A percentile compares a stretch with the other conserved stretches of the same genome.
These are phyloP conservation scores for Lichtheimia corymbifera DNA, from an alignment of 371 early-diverging fungal species.

Conservation along the genomic window DNA sequence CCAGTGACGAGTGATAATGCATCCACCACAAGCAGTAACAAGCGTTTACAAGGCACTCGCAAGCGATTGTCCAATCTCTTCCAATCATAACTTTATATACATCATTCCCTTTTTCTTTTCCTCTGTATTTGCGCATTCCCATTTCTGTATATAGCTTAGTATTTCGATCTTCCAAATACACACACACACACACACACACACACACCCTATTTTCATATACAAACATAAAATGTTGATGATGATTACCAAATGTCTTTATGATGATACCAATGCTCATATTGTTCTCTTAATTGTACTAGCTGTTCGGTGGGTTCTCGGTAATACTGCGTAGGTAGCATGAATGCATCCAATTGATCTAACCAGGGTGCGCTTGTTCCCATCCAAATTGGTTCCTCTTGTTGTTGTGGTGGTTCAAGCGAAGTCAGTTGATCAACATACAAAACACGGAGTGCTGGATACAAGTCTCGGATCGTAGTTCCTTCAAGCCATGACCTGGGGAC, in stretches of 20 bases:
- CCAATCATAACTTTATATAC: too few relatives aligned
- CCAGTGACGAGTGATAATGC: too few relatives aligned
- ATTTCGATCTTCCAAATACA: not conserved
- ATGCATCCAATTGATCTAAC: constrained; percentile 7
- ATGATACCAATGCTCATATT: not conserved
- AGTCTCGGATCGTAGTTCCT: not conserved
- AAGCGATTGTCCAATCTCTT: too few relatives aligned
- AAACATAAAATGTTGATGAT: not conserved
- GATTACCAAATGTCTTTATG: constrained; percentile 7
- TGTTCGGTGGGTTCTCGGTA: not conserved
- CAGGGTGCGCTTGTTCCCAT: not conserved
- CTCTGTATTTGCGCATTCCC: not conserved
- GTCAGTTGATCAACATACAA: not conserved
- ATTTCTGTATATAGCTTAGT: constrained; percentile 1
- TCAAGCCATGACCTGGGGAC: not conserved
- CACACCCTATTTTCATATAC: not conserved
- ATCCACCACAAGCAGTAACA: too few relatives aligned
- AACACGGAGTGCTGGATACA: not conserved
- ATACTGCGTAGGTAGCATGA: constrained; percentile 4
- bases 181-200: not conserved
- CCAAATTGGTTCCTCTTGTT: not conserved
- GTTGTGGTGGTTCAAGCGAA: not conserved
- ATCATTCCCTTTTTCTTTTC: not conserved
- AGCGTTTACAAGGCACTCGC: too few relatives aligned
- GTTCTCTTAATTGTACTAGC: constrained; percentile 2